Conservation (phyloP, 2,329 filamentous ascomycete genomes). For the Chaetothyriales sp. region DNA sequence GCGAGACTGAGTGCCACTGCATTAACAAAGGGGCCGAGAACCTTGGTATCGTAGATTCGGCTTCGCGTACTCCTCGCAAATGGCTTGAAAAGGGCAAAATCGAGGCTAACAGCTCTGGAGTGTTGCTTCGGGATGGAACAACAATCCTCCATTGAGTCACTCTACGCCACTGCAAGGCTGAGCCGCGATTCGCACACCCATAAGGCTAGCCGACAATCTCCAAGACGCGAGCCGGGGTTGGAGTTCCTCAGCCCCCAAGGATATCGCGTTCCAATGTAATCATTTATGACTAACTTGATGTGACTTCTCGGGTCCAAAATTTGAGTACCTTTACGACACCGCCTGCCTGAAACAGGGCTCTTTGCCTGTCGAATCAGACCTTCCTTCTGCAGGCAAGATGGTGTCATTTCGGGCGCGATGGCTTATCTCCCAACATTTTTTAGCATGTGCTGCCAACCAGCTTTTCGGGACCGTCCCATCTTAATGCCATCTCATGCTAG, state of each 20-base stretch:
- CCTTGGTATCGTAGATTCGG: neutral
- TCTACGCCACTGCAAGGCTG: neutral
- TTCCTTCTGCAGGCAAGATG: neutral
- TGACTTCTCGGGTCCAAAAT: neutral
- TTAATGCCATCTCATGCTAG: too few relatives aligned
- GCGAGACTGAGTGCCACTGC: neutral
- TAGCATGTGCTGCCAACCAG: neutral
- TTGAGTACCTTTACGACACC: neutral
- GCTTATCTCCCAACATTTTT: neutral
- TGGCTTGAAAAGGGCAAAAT: too few relatives aligned
- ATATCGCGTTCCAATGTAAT: neutral
- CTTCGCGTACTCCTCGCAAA: neutral
- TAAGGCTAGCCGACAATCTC: neutral
- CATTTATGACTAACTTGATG: neutral
- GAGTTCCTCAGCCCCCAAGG: neutral
- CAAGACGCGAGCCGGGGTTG: neutral
- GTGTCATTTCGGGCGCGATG: neutral
- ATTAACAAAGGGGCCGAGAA: neutral
- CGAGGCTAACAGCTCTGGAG: neutral
- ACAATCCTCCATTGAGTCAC: neutral
- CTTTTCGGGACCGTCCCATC: neutral
- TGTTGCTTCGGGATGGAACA: neutral
- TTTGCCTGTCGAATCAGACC: neutral
- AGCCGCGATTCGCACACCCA: neutral
- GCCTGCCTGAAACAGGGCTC: neutral